Percentiles rank a stretch among this genome's conserved stretches.
phyloP scores from a whole-genome alignment of 768 basidiomycete species.

The Hygrocybe punicea region DNA sequence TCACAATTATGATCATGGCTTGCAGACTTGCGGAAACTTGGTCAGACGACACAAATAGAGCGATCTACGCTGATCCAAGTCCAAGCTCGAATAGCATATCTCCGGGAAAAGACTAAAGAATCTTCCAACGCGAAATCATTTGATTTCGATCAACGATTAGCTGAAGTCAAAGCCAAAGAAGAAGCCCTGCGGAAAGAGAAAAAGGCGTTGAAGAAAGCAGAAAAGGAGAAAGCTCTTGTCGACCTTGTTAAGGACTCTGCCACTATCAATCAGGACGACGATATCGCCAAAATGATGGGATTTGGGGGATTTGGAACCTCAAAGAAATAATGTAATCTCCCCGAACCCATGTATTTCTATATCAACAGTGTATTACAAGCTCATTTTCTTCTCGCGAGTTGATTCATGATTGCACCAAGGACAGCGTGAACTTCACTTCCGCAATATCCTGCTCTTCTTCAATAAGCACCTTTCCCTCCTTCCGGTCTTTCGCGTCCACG shows the following conservation, averaged over 20 bases:
- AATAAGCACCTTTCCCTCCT: slow-evolving; percentile 52
- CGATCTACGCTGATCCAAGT: slow-evolving; percentile 93
- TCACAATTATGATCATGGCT: slow-evolving; percentile 4
- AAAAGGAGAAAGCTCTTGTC: slow-evolving; percentile 66
- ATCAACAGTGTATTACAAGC: slow-evolving; percentile 28
- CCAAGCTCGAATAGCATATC: slow-evolving; percentile 78
- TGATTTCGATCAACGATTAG: slow-evolving; percentile 88
- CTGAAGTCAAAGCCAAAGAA: slow-evolving; percentile 77
- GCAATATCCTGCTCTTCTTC: slow-evolving; percentile 88
- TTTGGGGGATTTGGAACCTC: slow-evolving; percentile 85
- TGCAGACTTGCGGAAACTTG: slow-evolving; percentile 84
- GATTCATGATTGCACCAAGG: slow-evolving; percentile 54
- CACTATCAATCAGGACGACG: slow-evolving; percentile 46
- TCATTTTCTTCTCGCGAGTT: slow-evolving; percentile 17
- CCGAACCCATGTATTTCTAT: slow-evolving; percentile 30
- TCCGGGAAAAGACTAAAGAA: slow-evolving; percentile 85
- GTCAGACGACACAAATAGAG: slow-evolving; percentile 91
- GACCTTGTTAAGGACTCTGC: slow-evolving; percentile 53
- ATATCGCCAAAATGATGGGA: slow-evolving; percentile 84
- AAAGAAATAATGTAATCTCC: slow-evolving; percentile 70
- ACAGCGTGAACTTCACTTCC: slow-evolving; percentile 72
- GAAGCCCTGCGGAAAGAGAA: slow-evolving; percentile 61
- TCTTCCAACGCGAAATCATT: slow-evolving; percentile 83
- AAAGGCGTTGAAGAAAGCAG: slow-evolving; percentile 76
- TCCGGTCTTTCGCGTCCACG: slow-evolving; percentile 51